Conservation (phyloP, 495 filamentous ascomycete species). For the Hyaloscypha bicolor region DNA sequence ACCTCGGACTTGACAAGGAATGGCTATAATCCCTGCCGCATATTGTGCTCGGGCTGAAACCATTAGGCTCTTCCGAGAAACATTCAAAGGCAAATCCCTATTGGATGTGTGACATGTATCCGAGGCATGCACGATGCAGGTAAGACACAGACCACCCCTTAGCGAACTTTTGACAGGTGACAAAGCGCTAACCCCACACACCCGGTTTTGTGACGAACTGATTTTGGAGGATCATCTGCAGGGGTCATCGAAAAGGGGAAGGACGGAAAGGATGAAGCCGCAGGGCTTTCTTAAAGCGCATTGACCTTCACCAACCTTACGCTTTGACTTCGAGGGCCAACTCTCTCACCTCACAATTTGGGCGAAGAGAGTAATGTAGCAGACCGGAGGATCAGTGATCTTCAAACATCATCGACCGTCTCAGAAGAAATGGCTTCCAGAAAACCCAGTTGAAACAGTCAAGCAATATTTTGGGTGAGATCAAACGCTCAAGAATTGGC, state of each 20-base stretch:
- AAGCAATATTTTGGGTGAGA: background rate
- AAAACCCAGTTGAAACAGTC: background rate
- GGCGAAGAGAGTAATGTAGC: background rate
- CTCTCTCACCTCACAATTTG: background rate
- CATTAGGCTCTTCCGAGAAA: background rate
- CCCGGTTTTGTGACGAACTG: conserved; percentile 1
- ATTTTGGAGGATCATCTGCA: background rate
- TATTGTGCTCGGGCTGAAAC: conserved; percentile 5
- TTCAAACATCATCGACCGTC: background rate
- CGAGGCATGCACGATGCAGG: background rate
- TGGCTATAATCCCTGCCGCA: background rate
- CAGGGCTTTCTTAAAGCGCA: background rate
- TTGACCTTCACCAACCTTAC: background rate
- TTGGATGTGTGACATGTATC: background rate
- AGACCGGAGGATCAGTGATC: background rate
- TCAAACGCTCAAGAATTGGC: background rate
- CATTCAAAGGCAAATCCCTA: background rate
- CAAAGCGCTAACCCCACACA: background rate
- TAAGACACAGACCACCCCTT: background rate
- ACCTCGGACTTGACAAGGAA: background rate
- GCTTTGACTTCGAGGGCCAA: background rate
- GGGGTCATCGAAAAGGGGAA: background rate
- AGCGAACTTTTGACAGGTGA: background rate
- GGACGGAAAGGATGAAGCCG: background rate
- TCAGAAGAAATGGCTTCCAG: background rate